Evolutionary conservation across 148 eudicot genomes (phyloP), one percentile per base, ranked within the genome.

Genomic region (Amaranthus palmeri): DNA sequence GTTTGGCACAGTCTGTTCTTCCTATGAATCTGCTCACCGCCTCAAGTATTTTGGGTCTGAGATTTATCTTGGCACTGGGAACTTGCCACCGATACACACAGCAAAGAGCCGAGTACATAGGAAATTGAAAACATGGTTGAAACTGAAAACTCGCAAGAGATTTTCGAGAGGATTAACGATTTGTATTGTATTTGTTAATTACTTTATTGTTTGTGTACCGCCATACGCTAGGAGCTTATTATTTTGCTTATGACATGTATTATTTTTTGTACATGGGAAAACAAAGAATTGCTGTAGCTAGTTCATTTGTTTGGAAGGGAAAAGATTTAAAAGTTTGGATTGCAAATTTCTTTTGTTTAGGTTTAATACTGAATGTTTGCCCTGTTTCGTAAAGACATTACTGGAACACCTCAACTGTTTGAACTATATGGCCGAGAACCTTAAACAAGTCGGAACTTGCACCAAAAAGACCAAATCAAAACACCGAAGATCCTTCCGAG

Each of bases 251-350:
- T 76, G 75, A 68, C 67, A 69, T 66, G 72, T 74, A 79, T 71
- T 75, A 66, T 73, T 74, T 73, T 74, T 67, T 80, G 78, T 80
- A 80, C 58, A 68, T 76, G 44, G 25, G 72, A n/a, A 65, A 65
- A 48, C 67, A 57, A 74, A 44, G 51, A 51, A 69, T 68, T 72
- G 64, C 45, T 78, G 77, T 76, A 58, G 54, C 63, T 46, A 68
- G 47, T 61, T 73, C n/a, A 54, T 46, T 58, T 44, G 43, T 56
- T 25, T 25, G 36, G 47, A 53, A 55, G 74, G n/a, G 54, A 59
- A 67, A 4, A 9, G 63, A 48, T 45, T 40, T 2, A 72, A 59
- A 53, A 56, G 4, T 46, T 61, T 10, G 68, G 46, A 50, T 50
- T 54, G 44, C 47, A 11, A 17, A 7, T 68, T 54, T n/a, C 40